Evolutionary conservation across 148 eudicot species (phyloP).

Genomic region (Oxyria digyna): DNA sequence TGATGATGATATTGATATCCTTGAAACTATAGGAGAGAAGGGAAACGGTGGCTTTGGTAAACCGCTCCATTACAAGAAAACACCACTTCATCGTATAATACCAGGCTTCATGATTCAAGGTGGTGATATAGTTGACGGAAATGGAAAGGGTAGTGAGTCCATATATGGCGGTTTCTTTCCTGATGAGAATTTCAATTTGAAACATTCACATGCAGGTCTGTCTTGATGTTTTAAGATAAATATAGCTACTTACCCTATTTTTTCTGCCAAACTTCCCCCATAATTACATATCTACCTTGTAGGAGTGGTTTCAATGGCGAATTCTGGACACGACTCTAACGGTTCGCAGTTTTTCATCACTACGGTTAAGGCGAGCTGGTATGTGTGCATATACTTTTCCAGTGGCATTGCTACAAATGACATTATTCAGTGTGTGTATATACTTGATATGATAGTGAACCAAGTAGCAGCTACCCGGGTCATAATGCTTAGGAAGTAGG

Average conservation of each 20-base stretch:
- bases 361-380: slow-evolving; percentile 90
- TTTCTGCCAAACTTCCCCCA: neutral
- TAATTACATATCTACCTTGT: slow-evolving; percentile 10
- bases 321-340: slow-evolving; percentile 87
- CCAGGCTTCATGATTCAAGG: slow-evolving; percentile 98
- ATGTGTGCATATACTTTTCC: slow-evolving; percentile 17
- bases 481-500: neutral
- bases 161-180: slow-evolving; percentile 63
- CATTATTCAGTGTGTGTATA: neutral
- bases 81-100: slow-evolving; percentile 85
- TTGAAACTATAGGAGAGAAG: slow-evolving; percentile 45
- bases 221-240: neutral
- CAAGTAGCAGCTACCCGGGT: neutral
- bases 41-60: slow-evolving; percentile 47
- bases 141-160: slow-evolving; percentile 81
- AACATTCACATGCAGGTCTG: slow-evolving; percentile 77
- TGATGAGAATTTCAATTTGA: slow-evolving; percentile 75
- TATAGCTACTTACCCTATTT: neutral
- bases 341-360: slow-evolving; percentile 95
- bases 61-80: slow-evolving; percentile 70
- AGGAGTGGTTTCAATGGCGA: slow-evolving; percentile 92
- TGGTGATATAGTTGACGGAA: slow-evolving; percentile 63
- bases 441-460: neutral
- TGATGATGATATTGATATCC: neutral
- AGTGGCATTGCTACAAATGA: neutral